Evolutionary conservation across 2,329 filamentous ascomycete genomes (phyloP).

Genomic region (Chaetomium strumarium): DNA sequence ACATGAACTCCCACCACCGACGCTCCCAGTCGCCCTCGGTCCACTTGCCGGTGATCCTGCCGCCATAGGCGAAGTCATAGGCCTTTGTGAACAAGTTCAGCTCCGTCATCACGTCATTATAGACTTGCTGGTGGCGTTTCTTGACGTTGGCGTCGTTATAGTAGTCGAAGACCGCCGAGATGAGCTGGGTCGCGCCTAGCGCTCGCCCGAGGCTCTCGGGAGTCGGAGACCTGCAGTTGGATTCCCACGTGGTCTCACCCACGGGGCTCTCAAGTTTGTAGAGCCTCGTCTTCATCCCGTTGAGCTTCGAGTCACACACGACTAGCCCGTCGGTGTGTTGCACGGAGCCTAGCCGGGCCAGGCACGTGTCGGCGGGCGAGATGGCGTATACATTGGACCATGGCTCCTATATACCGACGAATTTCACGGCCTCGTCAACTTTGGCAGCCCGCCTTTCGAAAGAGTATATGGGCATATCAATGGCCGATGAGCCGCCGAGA

Average conservation of each 20-base stretch:
- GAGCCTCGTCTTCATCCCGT: neutral
- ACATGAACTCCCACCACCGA: neutral
- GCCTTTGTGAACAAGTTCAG: neutral
- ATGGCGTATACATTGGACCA: too few relatives aligned
- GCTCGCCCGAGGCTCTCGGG: neutral
- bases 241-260: neutral
- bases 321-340: too few relatives aligned
- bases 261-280: neutral
- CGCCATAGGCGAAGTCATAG: neutral
- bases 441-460: too few relatives aligned
- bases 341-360: too few relatives aligned
- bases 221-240: neutral
- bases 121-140: neutral
- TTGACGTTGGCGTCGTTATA: too few relatives aligned
- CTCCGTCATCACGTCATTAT: neutral
- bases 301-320: too few relatives aligned
- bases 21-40: neutral
- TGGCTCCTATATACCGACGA: too few relatives aligned
- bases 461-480: too few relatives aligned
- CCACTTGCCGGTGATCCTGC: neutral
- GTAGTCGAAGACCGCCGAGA: too few relatives aligned
- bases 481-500: too few relatives aligned
- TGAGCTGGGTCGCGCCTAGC: neutral
- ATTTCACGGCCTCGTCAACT: too few relatives aligned
- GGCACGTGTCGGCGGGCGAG: too few relatives aligned